phyloP scores from a whole-genome alignment of 768 basidiomycete genomes.

The Trametes sanguinea region DNA sequence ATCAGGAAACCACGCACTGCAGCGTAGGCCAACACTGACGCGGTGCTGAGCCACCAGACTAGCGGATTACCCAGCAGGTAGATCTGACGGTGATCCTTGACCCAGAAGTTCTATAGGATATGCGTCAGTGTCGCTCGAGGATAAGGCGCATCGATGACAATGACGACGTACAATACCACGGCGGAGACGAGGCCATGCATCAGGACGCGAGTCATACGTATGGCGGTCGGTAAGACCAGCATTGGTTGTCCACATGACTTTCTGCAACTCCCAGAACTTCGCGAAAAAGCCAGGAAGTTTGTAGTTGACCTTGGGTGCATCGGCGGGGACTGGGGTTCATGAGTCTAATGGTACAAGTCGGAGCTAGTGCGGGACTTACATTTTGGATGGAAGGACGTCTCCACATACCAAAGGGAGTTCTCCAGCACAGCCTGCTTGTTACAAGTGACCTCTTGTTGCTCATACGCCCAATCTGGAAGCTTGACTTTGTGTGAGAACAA shows the following conservation, averaged over 20 bases:
- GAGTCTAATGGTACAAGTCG: neutral
- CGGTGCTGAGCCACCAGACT: slow-evolving; percentile 86
- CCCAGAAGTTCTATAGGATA: slow-evolving; percentile 87
- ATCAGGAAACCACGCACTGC: slow-evolving; percentile 76
- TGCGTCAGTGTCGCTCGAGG: slow-evolving; percentile 8
- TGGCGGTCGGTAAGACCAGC: slow-evolving; percentile 95
- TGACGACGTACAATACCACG: slow-evolving; percentile 83
- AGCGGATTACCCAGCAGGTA: slow-evolving; percentile 95
- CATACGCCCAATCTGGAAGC: slow-evolving; percentile 95
- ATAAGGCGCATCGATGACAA: neutral
- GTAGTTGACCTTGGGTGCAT: slow-evolving; percentile 88
- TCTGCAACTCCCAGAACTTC: slow-evolving; percentile 91
- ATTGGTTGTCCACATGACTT: slow-evolving; percentile 97
- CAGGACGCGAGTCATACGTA: slow-evolving; percentile 91
- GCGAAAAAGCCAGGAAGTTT: slow-evolving; percentile 81
- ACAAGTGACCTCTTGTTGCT: slow-evolving; percentile 99
- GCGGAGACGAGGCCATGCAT: slow-evolving; percentile 84
- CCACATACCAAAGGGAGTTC: slow-evolving; percentile 94
- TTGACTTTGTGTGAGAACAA: slow-evolving; percentile 98
- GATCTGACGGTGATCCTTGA: slow-evolving; percentile 93
- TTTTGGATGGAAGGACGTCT: slow-evolving; percentile 76
- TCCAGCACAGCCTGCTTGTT: slow-evolving; percentile 92
- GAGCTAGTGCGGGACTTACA: slow-evolving; percentile 47
- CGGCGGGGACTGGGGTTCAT: slow-evolving; percentile 54
- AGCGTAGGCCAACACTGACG: slow-evolving; percentile 68